These are phyloP conservation scores for Lantana camara DNA, from an alignment of 257 asterid species.

Conservation along the genomic window DNA sequence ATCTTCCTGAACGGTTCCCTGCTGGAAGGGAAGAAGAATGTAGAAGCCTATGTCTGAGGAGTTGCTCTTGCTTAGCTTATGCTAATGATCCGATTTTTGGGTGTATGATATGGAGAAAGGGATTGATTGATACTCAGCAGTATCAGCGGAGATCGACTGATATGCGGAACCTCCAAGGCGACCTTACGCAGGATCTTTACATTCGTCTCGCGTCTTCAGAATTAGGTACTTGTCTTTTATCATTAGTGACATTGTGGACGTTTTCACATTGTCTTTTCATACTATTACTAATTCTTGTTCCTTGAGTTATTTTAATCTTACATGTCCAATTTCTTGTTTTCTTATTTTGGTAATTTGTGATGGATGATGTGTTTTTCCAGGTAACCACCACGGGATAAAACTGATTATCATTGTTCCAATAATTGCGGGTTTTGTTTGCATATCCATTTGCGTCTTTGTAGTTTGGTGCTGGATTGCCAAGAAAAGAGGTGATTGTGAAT, in stretches of 20 bases:
- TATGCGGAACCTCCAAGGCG: no score
- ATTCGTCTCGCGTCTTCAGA: slow-evolving; percentile 41
- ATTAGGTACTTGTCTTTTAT: no score
- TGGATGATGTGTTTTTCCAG: slow-evolving; percentile 23
- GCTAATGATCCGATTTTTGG: slow-evolving; percentile 39
- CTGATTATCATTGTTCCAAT: slow-evolving; percentile 44
- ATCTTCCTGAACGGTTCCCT: slow-evolving; percentile 12
- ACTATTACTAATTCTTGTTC: no score
- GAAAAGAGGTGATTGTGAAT: slow-evolving; percentile 38
- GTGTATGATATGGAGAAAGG: slow-evolving; percentile 50
- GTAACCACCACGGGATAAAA: no score
- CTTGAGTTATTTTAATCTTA: no score
- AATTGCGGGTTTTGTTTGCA: slow-evolving; percentile 30
- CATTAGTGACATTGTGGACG: no score
- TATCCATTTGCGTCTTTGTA: slow-evolving; percentile 28
- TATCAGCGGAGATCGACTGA: no score
- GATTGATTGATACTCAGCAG: slow-evolving; percentile 41
- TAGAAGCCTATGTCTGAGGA: slow-evolving; percentile 29
- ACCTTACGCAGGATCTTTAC: slow-evolving; percentile 37
- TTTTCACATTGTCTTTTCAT: no score
- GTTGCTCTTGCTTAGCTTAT: no score
- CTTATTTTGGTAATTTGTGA: background rate
- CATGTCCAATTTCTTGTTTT: no score
- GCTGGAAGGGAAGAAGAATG: slow-evolving; percentile 26
- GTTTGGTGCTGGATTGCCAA: slow-evolving; percentile 43